These are phyloP conservation scores for Backusella liffmaniae DNA, from an alignment of 192 early-diverging fungal genomes.

Conservation along the genomic window DNA sequence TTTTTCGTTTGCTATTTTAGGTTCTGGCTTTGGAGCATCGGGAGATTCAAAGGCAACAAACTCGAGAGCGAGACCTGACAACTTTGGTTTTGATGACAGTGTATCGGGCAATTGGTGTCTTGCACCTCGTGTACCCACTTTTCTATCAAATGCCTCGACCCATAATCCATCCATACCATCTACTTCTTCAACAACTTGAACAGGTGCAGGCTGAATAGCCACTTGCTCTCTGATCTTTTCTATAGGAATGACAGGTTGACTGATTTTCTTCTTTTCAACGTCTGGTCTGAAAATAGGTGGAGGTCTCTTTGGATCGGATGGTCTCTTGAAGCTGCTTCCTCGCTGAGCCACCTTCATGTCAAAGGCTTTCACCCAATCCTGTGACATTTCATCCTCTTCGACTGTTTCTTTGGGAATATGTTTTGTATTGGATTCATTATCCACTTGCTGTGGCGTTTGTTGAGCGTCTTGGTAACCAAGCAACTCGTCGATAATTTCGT, in stretches of 20 bases:
- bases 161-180: slow-evolving; percentile 23
- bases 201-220: neutral
- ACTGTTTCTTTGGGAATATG: neutral
- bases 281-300: neutral
- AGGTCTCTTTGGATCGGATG: neutral
- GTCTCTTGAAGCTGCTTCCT: slow-evolving; percentile 9
- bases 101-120: neutral
- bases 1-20: neutral
- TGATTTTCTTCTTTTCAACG: neutral
- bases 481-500: slow-evolving; percentile 22
- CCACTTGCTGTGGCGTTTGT: neutral
- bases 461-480: slow-evolving; percentile 4
- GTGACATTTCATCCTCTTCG: neutral
- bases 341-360: slow-evolving; percentile 25
- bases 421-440: neutral
- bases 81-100: neutral
- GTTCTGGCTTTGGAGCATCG: neutral
- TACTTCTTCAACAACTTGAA: neutral
- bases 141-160: slow-evolving; percentile 35
- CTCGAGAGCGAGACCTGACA: neutral
- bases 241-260: neutral
- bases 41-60: neutral
- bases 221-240: neutral
- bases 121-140: slow-evolving; percentile 21
- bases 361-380: slow-evolving; percentile 25